Evolutionary conservation across 495 filamentous ascomycete genomes (phyloP).

Genomic region (Entonaema liquescens): DNA sequence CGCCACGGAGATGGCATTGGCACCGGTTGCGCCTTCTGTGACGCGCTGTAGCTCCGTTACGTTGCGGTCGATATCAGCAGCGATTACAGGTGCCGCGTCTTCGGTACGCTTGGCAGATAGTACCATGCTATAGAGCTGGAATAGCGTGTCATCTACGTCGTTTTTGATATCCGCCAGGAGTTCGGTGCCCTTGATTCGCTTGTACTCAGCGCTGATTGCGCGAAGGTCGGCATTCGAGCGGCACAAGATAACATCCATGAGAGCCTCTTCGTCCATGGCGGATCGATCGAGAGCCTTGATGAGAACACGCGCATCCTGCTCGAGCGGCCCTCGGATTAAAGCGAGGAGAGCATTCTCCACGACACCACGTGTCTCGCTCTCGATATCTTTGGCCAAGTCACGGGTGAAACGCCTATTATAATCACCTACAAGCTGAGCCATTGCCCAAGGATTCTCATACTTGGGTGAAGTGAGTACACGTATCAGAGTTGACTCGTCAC

Average conservation of each 20-base stretch:
- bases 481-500: slow-evolving; percentile 71
- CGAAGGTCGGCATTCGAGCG: slow-evolving; percentile 76
- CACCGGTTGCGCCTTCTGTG: slow-evolving; percentile 62
- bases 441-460: slow-evolving; percentile 66
- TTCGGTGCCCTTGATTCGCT: slow-evolving; percentile 59
- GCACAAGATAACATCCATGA: slow-evolving; percentile 78
- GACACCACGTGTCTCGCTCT: slow-evolving; percentile 70
- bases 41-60: slow-evolving; percentile 67
- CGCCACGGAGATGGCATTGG: slow-evolving; percentile 59
- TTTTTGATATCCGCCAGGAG: slow-evolving; percentile 61
- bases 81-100: slow-evolving; percentile 63
- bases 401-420: slow-evolving; percentile 66
- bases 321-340: slow-evolving; percentile 72
- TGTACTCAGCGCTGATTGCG: slow-evolving; percentile 66
- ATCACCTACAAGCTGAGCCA: slow-evolving; percentile 66
- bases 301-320: slow-evolving; percentile 64
- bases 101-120: slow-evolving; percentile 69
- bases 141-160: slow-evolving; percentile 69
- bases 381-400: slow-evolving; percentile 68
- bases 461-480: slow-evolving; percentile 57
- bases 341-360: slow-evolving; percentile 69
- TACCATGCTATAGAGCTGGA: slow-evolving; percentile 58
- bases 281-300: slow-evolving; percentile 68
- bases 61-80: slow-evolving; percentile 67
- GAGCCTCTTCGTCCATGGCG: slow-evolving; percentile 76